phyloP scores from a whole-genome alignment of 2,329 filamentous ascomycete genomes.

The Fusarium cicatricum region DNA sequence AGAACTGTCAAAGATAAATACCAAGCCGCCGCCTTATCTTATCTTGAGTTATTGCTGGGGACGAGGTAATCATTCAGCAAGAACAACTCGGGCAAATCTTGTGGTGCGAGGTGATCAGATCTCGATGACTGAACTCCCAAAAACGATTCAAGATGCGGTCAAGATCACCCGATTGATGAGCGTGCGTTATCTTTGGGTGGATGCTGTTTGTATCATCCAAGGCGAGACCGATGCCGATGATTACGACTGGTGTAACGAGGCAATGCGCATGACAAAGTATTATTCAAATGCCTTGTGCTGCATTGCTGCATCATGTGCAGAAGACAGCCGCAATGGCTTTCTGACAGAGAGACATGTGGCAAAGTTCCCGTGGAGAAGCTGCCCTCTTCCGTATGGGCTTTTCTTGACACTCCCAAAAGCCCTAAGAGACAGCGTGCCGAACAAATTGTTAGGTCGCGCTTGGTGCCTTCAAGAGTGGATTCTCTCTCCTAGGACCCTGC shows the following conservation, averaged over 20 bases:
- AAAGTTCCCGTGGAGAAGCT: too few species aligned
- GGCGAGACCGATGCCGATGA: neutral
- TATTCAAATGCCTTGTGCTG: neutral
- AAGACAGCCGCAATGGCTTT: neutral
- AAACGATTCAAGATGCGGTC: slow-evolving; percentile 1
- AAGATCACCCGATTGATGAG: neutral
- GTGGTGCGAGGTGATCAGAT: neutral
- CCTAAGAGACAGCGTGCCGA: too few species aligned
- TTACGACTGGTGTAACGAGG: slow-evolving; percentile 7
- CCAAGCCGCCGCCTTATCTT: too few species aligned
- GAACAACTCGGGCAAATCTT: neutral
- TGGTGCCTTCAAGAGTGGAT: neutral
- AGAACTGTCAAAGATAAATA: too few species aligned
- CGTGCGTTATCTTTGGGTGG: neutral
- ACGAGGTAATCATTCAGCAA: neutral
- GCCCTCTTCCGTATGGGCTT: too few species aligned
- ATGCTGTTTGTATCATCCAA: slow-evolving; percentile 9
- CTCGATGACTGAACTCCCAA: neutral
- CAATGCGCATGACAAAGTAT: slow-evolving; percentile 2
- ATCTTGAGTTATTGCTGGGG: slow-evolving; percentile 6
- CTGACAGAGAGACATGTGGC: too few species aligned
- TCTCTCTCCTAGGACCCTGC: neutral
- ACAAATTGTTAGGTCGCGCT: neutral
- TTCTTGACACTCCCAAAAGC: too few species aligned
- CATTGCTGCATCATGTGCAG: slow-evolving; percentile 1